Percentiles rank a stretch among this genome's conserved stretches.
phyloP scores from a whole-genome alignment of 225 moss, liverwort and hornwort genomes.

The Thuidium tamariscinum region DNA sequence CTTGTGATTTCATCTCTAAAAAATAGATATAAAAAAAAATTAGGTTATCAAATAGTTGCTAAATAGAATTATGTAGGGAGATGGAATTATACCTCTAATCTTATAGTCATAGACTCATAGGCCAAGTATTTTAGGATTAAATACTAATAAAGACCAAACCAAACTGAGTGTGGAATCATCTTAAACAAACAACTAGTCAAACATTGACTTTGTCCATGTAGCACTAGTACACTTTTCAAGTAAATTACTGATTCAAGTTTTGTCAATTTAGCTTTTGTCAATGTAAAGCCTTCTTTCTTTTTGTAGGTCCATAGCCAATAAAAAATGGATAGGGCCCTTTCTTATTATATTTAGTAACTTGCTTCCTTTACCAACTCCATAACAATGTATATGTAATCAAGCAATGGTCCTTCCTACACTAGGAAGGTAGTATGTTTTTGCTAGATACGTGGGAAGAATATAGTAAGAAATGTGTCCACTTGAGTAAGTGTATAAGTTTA shows the following conservation, averaged over 20 bases:
- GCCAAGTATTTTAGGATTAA: fast-evolving
- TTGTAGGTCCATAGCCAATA: fast-evolving
- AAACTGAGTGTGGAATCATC: neutral
- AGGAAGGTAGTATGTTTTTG: neutral
- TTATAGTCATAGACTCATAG: neutral
- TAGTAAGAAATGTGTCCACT: too few species aligned
- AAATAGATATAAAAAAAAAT: neutral
- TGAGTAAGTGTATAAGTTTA: neutral
- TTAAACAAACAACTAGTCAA: neutral
- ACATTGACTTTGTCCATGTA: fast-evolving
- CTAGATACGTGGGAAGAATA: fast-evolving
- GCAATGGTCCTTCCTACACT: fast-evolving
- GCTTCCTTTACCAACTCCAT: neutral
- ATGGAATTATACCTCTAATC: neutral
- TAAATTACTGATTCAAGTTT: neutral
- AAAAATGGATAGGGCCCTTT: too few species aligned
- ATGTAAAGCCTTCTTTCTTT: neutral
- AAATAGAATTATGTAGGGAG: fast-evolving
- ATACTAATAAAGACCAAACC: neutral
- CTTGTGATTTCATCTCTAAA: neutral
- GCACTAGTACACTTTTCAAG: neutral
- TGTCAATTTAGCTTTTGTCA: too few species aligned
- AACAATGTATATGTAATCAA: too few species aligned
- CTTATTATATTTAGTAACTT: neutral
- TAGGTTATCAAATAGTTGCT: too few species aligned